phyloP scores from a whole-genome alignment of 352 stramenopile genomes.

The Aphanomyces astaci region DNA sequence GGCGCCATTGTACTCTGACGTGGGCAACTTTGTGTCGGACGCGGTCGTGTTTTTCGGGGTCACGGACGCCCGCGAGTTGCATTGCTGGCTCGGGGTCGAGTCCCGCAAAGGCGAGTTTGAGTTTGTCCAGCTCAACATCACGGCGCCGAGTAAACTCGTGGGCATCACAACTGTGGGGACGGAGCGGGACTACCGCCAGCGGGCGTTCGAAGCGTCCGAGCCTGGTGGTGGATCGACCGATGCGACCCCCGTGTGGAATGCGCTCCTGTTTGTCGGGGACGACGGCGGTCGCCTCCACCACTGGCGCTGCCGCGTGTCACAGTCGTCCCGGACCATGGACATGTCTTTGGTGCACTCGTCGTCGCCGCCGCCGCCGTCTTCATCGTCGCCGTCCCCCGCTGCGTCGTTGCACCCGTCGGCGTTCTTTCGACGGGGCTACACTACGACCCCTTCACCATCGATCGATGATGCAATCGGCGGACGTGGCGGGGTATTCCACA shows the following conservation, averaged over 20 bases:
- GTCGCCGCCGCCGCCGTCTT: slow-evolving; percentile 20
- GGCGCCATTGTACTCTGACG: slow-evolving; percentile 62
- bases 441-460: background rate
- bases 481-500: slow-evolving; percentile 59
- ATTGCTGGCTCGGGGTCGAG: slow-evolving; percentile 54
- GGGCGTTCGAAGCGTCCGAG: slow-evolving; percentile 53
- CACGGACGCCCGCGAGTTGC: slow-evolving; percentile 36
- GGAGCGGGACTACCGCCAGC: slow-evolving; percentile 72
- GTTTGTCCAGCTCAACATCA: slow-evolving; percentile 39
- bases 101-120: slow-evolving; percentile 39
- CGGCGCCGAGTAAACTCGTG: slow-evolving; percentile 25
- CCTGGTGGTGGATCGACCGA: slow-evolving; percentile 8
- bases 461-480: background rate
- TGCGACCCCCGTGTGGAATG: slow-evolving; percentile 41
- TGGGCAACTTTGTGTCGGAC: slow-evolving; percentile 64
- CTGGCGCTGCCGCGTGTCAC: slow-evolving; percentile 59
- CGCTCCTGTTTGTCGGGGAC: slow-evolving; percentile 68
- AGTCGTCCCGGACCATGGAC: slow-evolving; percentile 32
- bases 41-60: slow-evolving; percentile 66
- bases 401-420: background rate
- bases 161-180: slow-evolving; percentile 70
- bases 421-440: slow-evolving; percentile 36
- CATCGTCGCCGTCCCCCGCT: background rate
- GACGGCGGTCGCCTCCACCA: slow-evolving; percentile 49
- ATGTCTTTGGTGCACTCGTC: slow-evolving; percentile 71